Evolutionary conservation across 2,329 filamentous ascomycete genomes (phyloP).

Genomic region (Ilyonectria sp.): DNA sequence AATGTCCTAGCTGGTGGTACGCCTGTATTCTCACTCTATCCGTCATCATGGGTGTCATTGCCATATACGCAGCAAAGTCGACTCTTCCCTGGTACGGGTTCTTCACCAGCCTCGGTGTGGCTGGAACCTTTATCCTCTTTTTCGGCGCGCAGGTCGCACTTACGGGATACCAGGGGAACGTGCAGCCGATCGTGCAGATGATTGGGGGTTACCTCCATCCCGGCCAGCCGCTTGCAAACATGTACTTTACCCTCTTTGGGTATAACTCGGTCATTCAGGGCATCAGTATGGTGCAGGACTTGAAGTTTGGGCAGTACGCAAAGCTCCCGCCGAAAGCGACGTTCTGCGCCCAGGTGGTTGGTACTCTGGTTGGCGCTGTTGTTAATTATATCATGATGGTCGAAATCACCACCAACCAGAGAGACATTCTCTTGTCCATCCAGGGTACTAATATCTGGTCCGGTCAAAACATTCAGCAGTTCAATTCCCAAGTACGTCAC

Average conservation of each 20-base stretch:
- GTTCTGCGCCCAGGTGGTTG: constrained; percentile 10
- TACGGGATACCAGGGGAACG: constrained; percentile 29
- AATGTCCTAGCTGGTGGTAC: constrained; percentile 36
- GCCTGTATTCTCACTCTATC: constrained; percentile 2
- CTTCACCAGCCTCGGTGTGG: constrained; percentile 54
- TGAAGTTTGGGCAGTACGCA: neutral
- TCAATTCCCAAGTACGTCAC: neutral
- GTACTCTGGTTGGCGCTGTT: constrained; percentile 1
- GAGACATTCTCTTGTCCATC: neutral
- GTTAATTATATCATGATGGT: constrained; percentile 10
- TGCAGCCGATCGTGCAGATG: constrained; percentile 38
- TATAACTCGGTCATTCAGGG: constrained; percentile 22
- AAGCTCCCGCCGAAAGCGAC: constrained; percentile 15
- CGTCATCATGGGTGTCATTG: constrained; percentile 18
- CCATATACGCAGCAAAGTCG: constrained; percentile 45
- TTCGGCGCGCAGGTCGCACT: constrained; percentile 52
- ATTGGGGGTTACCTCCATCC: constrained; percentile 35
- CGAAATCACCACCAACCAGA: constrained; percentile 2
- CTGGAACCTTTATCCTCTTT: constrained; percentile 55
- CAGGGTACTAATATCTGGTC: constrained; percentile 8
- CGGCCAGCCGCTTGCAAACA: constrained; percentile 35
- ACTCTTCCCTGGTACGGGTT: constrained; percentile 58
- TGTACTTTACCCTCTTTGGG: constrained; percentile 35
- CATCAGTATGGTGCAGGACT: neutral
- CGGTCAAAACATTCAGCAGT: neutral